Conservation (phyloP, 495 filamentous ascomycete species). For the Amniculicola lignicola region DNA sequence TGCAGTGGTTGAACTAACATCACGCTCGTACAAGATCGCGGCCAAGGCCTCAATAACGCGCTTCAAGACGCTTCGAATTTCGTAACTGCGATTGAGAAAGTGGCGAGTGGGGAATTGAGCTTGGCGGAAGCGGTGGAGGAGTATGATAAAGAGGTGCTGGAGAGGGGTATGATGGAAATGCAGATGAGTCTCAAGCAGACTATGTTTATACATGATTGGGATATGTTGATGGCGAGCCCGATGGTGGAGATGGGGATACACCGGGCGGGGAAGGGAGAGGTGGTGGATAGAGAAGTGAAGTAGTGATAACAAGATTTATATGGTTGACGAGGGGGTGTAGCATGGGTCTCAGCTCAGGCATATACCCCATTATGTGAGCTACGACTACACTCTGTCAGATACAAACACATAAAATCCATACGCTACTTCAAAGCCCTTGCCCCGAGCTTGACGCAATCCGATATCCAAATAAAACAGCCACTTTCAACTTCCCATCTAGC, state of each 20-base stretch:
- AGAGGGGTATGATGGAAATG: slow-evolving; percentile 21
- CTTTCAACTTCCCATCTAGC: too few species aligned
- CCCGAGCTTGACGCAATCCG: too few species aligned
- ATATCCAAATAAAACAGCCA: too few species aligned
- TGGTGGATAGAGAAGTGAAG: neutral
- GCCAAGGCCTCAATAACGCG: slow-evolving; percentile 24
- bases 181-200: slow-evolving; percentile 17
- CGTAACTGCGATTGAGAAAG: slow-evolving; percentile 4
- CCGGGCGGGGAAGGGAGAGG: slow-evolving; percentile 16
- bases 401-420: too few species aligned
- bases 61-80: slow-evolving; percentile 15
- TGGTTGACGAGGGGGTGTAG: neutral
- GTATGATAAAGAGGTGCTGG: slow-evolving; percentile 23
- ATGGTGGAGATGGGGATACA: slow-evolving; percentile 25
- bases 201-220: slow-evolving; percentile 20
- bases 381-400: too few species aligned
- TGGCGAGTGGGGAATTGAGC: neutral
- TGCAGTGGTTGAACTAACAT: neutral
- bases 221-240: slow-evolving; percentile 21
- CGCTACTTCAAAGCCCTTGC: too few species aligned
- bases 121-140: slow-evolving; percentile 11
- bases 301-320: neutral
- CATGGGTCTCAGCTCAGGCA: too few species aligned
- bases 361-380: too few species aligned
- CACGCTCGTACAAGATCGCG: slow-evolving; percentile 13